These are phyloP conservation scores for Sporothrix curviconia DNA, from an alignment of 2,329 filamentous ascomycete species.

Conservation along the genomic window DNA sequence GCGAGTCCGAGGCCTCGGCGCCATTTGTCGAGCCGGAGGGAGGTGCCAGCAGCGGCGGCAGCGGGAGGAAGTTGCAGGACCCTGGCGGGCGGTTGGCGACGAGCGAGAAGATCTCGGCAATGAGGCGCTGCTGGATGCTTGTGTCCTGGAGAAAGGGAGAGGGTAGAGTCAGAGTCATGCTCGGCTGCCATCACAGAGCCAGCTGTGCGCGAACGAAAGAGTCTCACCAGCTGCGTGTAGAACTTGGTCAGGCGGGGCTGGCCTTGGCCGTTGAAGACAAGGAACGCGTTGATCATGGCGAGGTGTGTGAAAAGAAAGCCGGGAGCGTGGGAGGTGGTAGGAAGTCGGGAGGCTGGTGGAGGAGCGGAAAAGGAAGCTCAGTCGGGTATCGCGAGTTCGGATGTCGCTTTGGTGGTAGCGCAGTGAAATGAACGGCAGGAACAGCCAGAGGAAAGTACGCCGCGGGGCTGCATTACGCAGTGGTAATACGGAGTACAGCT, in stretches of 20 bases:
- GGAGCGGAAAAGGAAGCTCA: not conserved
- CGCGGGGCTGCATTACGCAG: too few species aligned
- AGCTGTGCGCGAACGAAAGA: not conserved
- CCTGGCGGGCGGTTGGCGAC: conserved; percentile 87
- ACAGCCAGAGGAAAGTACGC: too few species aligned
- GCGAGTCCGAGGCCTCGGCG: conserved; percentile 68
- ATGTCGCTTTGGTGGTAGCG: not conserved
- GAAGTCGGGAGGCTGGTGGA: not conserved
- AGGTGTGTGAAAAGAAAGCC: not conserved
- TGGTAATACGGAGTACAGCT: too few species aligned
- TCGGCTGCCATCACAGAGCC: not conserved
- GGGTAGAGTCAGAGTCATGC: not conserved
- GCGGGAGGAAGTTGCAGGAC: conserved; percentile 93
- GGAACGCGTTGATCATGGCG: conserved; percentile 93
- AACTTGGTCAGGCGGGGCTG: conserved; percentile 97
- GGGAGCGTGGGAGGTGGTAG: too few species aligned
- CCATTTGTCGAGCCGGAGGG: conserved; percentile 57
- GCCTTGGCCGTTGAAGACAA: conserved; percentile 98
- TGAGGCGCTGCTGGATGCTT: conserved; percentile 90
- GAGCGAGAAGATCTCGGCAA: conserved; percentile 94
- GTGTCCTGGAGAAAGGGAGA: conserved; percentile 63
- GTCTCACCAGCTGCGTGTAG: conserved; percentile 83
- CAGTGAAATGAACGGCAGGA: too few species aligned
- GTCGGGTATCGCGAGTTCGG: not conserved
- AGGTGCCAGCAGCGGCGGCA: conserved; percentile 58